A percentile compares a stretch with the other conserved stretches of the same genome.
These are phyloP conservation scores for Conticribra guillardii DNA, from an alignment of 108 stramenopile species.

Conservation along the genomic window DNA sequence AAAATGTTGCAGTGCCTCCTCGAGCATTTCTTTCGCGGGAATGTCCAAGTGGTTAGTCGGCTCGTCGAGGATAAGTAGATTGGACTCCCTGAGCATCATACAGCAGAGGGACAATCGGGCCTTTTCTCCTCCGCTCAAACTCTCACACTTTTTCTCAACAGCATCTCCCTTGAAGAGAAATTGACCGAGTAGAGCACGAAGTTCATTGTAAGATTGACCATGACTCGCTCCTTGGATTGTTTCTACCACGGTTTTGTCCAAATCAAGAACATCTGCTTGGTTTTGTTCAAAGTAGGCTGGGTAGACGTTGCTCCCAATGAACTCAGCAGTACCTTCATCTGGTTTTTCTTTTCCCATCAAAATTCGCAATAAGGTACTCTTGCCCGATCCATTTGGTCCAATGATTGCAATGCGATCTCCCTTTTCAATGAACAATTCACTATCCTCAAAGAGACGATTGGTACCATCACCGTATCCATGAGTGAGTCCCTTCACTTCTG, in stretches of 20 bases:
- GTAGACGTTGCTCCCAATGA: constrained; percentile 84
- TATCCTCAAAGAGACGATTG: constrained; percentile 87
- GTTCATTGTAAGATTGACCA: constrained; percentile 88
- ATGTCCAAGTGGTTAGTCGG: constrained; percentile 89
- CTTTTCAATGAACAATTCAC: constrained; percentile 79
- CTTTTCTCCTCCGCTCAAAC: constrained; percentile 96
- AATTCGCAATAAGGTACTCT: constrained; percentile 88
- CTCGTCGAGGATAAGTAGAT: constrained; percentile 92
- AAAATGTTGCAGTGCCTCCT: constrained; percentile 96
- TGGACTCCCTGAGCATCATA: constrained; percentile 94
- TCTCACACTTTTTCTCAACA: constrained; percentile 89
- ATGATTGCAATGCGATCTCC: constrained; percentile 95
- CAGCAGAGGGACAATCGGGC: constrained; percentile 90
- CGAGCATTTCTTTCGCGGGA: constrained; percentile 98
- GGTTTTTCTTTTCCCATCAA: constrained; percentile 83
- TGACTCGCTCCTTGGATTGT: constrained; percentile 80
- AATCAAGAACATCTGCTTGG: constrained; percentile 92
- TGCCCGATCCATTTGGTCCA: constrained; percentile 78
- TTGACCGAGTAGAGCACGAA: constrained; percentile 92
- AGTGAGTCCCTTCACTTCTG: constrained; percentile 72
- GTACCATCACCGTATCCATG: constrained; percentile 87
- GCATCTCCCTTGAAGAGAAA: constrained; percentile 96
- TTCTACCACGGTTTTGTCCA: constrained; percentile 88
- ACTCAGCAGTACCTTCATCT: constrained; percentile 65
- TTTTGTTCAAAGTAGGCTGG: constrained; percentile 95